Evolutionary conservation across 78 protist species (phyloP), one percentile per base, ranked within the genome.

Genomic region (Cavenderia fasciculata): DNA sequence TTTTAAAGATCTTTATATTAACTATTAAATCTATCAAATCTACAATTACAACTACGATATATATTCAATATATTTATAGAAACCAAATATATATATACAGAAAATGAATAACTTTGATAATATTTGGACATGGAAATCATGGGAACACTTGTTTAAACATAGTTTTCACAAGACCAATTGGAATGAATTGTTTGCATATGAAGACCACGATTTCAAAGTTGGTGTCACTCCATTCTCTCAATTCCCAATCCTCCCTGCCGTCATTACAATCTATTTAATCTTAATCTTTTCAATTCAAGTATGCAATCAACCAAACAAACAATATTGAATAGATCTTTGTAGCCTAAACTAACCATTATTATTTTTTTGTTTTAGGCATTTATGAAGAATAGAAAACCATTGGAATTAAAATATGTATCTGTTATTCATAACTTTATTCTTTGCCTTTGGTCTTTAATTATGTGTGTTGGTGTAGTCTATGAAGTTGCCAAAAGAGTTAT

Each of bases 401-500:
- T 76, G 34, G 59, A 84, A 27, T 40, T 88, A 16, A 88, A 65
- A 41, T 36, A 2, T 14, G 61, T 73, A 27, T 34, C 73, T n/a
- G 21, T 52, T 59, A 34, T 74, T 18, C 95, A 92, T 70, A 92
- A 92, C 61, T 38, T 59, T 0, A 77, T 92, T 29, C 65, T 92
- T 14, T 84, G 90, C 68, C 16, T 57, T 8, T 92, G 90, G 91
- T 92, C 95, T 43, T 33, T 82, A 4, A 18, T 31, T 34, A 92
- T 92, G 95, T 63, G 59, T 69, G 84, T 44, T 6, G 95, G 95
- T 61, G 56, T 88, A n/a, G 56, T 68, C 57, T 88, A 65, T 63
- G 94, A 62, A 65, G 12, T 38, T 54, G 18, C 36, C 41, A 85
- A 77, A 41, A 77, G 87, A 65, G 16, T 41, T 16, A 63, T 40